Evolutionary conservation across 441 rosid species (phyloP).

Genomic region (Populus tomentosa): DNA sequence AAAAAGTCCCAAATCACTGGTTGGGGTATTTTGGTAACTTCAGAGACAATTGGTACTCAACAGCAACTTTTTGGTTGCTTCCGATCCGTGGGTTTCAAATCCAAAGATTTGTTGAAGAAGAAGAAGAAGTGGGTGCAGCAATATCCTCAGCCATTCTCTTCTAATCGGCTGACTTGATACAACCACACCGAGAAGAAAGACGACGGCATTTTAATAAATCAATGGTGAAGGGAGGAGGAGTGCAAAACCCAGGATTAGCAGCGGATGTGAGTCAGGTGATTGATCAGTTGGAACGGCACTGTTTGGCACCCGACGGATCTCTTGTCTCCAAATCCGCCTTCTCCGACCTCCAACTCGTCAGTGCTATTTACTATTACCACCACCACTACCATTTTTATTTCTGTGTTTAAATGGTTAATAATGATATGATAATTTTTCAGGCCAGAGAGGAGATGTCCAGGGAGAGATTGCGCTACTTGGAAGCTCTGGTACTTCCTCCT

Average conservation of each 20-base stretch:
- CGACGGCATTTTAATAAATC: neutral
- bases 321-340: slow-evolving; percentile 81
- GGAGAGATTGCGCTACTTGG: slow-evolving; percentile 86
- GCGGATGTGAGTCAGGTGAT: slow-evolving; percentile 75
- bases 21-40: neutral
- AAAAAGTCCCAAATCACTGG: neutral
- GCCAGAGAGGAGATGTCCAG: slow-evolving; percentile 95
- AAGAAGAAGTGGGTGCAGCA: neutral
- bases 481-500: slow-evolving; percentile 65
- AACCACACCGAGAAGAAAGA: neutral
- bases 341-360: slow-evolving; percentile 85
- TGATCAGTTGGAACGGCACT: slow-evolving; percentile 96
- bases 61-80: neutral
- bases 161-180: neutral
- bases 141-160: neutral
- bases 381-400: slow-evolving; percentile 1
- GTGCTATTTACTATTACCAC: slow-evolving; percentile 9
- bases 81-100: neutral
- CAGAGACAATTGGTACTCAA: neutral
- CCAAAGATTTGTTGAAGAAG: neutral
- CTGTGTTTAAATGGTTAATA: neutral
- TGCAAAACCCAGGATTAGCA: slow-evolving; percentile 57
- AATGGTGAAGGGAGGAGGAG: slow-evolving; percentile 68
- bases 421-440: slow-evolving; percentile 32
- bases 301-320: slow-evolving; percentile 93